Conservation (phyloP, 805 yeast species). For the Ogataea pignaliae region DNA sequence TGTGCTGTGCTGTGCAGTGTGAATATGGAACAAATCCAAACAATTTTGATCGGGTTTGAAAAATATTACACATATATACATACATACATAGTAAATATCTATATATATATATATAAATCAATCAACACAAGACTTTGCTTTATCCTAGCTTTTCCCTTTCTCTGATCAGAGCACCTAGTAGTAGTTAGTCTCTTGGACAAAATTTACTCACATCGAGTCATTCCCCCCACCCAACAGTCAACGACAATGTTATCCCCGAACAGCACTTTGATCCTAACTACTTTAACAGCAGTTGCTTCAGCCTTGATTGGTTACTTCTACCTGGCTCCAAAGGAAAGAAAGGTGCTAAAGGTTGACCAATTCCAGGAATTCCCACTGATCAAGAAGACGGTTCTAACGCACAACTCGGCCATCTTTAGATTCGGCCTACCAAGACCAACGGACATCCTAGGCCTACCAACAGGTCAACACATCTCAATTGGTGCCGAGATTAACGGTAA, state of each 20-base stretch:
- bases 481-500: constrained; percentile 73
- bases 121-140: too few relatives aligned
- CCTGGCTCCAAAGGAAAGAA: constrained; percentile 27
- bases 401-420: constrained; percentile 78
- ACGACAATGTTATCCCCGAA: constrained; percentile 7
- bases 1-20: too few relatives aligned
- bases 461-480: constrained; percentile 90
- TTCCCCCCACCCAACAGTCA: neutral
- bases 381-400: constrained; percentile 68
- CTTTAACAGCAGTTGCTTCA: constrained; percentile 21
- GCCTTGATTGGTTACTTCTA: constrained; percentile 15
- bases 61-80: neutral
- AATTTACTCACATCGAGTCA: neutral
- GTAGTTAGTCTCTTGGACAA: neutral
- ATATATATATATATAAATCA: too few relatives aligned
- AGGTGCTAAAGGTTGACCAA: constrained; percentile 58
- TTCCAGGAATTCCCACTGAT: constrained; percentile 79
- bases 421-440: constrained; percentile 74
- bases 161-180: neutral
- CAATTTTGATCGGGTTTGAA: constrained; percentile 1
- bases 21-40: too few relatives aligned
- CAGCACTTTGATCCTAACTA: constrained; percentile 12
- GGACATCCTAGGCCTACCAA: constrained; percentile 81
- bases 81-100: neutral
- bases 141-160: neutral